phyloP scores from a whole-genome alignment of 2,329 filamentous ascomycete genomes.

The Achaetomium macrosporum region DNA sequence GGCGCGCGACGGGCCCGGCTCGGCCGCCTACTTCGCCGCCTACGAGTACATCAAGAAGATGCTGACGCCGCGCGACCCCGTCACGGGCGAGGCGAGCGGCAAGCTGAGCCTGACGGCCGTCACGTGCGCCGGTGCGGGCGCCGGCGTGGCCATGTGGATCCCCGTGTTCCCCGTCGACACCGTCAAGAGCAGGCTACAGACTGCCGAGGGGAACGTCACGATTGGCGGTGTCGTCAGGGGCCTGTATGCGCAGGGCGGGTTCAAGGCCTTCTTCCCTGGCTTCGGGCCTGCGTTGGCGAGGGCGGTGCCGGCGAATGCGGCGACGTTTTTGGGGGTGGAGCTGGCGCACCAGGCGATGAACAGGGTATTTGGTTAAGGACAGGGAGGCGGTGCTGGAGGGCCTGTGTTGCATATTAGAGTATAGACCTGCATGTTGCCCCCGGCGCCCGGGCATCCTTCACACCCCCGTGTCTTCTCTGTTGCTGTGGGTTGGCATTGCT shows the following conservation, averaged over 20 bases:
- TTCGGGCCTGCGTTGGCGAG: constrained; percentile 88
- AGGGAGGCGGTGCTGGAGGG: constrained; percentile 2
- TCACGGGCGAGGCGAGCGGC: constrained; percentile 65
- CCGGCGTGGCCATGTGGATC: constrained; percentile 98
- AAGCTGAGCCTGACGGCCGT: constrained; percentile 77
- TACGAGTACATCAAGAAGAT: constrained; percentile 93
- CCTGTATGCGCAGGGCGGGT: constrained; percentile 75
- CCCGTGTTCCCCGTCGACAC: constrained; percentile 97
- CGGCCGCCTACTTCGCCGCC: constrained; percentile 91
- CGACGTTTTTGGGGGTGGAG: constrained; percentile 85
- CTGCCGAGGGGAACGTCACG: constrained; percentile 76
- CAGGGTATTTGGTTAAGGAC: constrained; percentile 52
- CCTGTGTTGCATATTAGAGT: background rate
- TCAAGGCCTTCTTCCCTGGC: constrained; percentile 94
- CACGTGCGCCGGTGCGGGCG: constrained; percentile 79
- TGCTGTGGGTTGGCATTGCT: background rate
- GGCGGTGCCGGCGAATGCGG: constrained; percentile 93
- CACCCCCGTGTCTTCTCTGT: background rate
- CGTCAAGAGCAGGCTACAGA: constrained; percentile 90
- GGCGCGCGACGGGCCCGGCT: constrained; percentile 87
- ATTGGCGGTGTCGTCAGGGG: constrained; percentile 73
- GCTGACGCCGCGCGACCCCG: constrained; percentile 75
- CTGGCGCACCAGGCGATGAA: constrained; percentile 78
- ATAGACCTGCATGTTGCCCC: constrained; percentile 2
- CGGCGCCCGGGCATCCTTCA: background rate